Base-by-base conservation (phyloP, 2,329 filamentous ascomycete species). In the Colletotrichum neosansevieriae region DNA sequence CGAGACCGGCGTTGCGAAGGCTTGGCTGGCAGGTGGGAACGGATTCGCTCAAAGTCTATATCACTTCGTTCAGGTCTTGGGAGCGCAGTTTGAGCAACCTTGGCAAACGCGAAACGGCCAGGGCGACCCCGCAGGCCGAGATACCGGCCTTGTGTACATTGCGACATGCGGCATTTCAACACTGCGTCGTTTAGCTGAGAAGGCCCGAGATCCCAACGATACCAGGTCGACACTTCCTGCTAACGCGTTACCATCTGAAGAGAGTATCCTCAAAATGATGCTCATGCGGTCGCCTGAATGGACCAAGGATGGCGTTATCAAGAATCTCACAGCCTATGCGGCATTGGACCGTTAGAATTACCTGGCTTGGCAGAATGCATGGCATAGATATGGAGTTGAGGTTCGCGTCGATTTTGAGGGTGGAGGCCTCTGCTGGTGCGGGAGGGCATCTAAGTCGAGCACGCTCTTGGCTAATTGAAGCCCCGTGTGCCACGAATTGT, bases 1-100 rank as follows among this genome's bases (percentile, higher is more conserved):
- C n/a, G 94, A 97, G 72, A 86, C 86, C 15, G 86, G 88, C 4
- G 81, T 98, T 7, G 91, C 94, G 4, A 88, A 89, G 63, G 84
- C 88, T 0, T 98, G 96, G 94, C 86, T 98, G 7, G 89, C 91
- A 44, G 94, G 92, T 3, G 89, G 91, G 47, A 94, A 97, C 73
- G 93, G 92, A 0, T 96, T 97, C 78, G 91, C 93, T 1, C 88
- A 92, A 66, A 94, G 91, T 73, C 85, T 98, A 7, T 88, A 95
- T 64, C 87, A 90, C 21, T 84, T 98, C 21, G 88, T 94, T 0
- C 90, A 91, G 68, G 85, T 92, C 4, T 83, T 98, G 3, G 92
- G 90, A 70, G 84, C 84, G 6, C 86, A 91, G 73, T 88, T 86
- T 71, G 87, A 90, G 63, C 82, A 83, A 38, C 42, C 74, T 73